Percentiles rank a stretch among this genome's conserved stretches.
Evolutionary conservation across 2,329 filamentous ascomycete genomes (phyloP).

Genomic region (Coniochaeta sp.): DNA sequence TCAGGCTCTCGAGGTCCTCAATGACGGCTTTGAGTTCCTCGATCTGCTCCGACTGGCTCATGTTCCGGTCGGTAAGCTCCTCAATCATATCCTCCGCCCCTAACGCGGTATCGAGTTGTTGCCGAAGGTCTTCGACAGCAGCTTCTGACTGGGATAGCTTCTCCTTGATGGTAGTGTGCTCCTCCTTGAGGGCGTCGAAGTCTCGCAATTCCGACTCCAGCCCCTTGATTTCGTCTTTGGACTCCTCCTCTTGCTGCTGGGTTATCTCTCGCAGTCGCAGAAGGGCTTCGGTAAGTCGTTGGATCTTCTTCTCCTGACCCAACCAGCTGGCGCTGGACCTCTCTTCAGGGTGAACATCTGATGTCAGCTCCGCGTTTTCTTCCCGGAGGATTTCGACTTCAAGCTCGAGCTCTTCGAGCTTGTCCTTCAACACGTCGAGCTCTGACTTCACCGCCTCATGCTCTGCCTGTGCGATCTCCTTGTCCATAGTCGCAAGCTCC

Average conservation of each 20-base stretch:
- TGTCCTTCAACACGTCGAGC: conserved; percentile 67
- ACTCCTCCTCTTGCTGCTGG: conserved; percentile 74
- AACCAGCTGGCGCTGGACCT: conserved; percentile 81
- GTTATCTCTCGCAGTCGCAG: conserved; percentile 80
- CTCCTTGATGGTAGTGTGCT: conserved; percentile 64
- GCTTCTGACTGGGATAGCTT: conserved; percentile 67
- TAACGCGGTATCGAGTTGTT: conserved; percentile 83
- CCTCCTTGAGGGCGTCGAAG: conserved; percentile 58
- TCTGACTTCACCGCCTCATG: conserved; percentile 78
- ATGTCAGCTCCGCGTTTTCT: conserved; percentile 77
- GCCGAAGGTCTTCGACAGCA: conserved; percentile 75
- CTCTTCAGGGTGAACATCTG: conserved; percentile 84
- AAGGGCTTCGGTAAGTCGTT: conserved; percentile 78
- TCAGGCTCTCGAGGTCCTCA: conserved; percentile 80
- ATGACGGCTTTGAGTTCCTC: conserved; percentile 76
- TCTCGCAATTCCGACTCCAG: conserved; percentile 70
- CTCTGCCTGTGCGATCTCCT: conserved; percentile 94
- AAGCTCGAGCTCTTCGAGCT: conserved; percentile 75
- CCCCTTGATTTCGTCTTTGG: conserved; percentile 66
- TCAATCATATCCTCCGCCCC: conserved; percentile 93
- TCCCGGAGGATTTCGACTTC: conserved; percentile 82
- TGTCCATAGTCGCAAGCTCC: conserved; percentile 82
- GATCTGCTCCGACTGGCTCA: conserved; percentile 74
- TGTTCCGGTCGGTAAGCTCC: conserved; percentile 80
- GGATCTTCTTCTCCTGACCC: conserved; percentile 86